Percentiles rank a stretch among this genome's conserved stretches.
Conservation (phyloP, 1,139 yeast genomes). For the Yamadazyma taylorii region DNA sequence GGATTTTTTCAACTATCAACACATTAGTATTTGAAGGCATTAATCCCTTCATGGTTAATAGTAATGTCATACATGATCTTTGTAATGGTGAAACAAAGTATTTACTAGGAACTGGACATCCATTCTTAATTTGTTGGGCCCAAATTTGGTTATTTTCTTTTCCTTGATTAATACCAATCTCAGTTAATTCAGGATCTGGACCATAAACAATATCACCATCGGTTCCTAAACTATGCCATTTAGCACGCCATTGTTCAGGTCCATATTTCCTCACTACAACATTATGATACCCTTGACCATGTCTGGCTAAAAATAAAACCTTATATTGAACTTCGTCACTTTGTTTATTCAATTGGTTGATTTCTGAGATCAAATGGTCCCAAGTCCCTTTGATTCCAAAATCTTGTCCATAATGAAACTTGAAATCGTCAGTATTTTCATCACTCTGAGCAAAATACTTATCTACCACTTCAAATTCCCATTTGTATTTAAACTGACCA, state of each 20-base stretch:
- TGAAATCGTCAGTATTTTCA: conserved; percentile 44
- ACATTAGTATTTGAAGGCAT: conserved; percentile 35
- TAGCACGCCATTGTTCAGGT: conserved; percentile 54
- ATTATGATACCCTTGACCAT: conserved; percentile 81
- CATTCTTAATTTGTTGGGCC: conserved; percentile 42
- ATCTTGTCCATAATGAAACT: conserved; percentile 48
- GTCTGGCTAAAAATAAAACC: conserved; percentile 64
- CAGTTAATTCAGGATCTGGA: conserved; percentile 68
- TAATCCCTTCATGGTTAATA: conserved; percentile 54
- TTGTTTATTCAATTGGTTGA: conserved; percentile 36
- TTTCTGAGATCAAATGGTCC: conserved; percentile 40
- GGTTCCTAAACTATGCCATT: conserved; percentile 57
- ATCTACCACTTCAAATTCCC: conserved; percentile 46
- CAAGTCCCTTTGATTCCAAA: conserved; percentile 53
- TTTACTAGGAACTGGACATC: conserved; percentile 55
- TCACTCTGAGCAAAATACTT: conserved; percentile 57
- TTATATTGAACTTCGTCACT: conserved; percentile 46
- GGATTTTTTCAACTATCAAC: conserved; percentile 50
- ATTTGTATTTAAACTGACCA: conserved; percentile 20
- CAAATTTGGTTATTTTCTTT: conserved; percentile 46
- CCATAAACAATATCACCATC: conserved; percentile 63
- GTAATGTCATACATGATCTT: conserved; percentile 59
- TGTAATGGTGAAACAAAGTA: conserved; percentile 68
- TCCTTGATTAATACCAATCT: conserved; percentile 51
- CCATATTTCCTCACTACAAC: conserved; percentile 60